A percentile compares a stretch with the other conserved stretches of the same genome.
Conservation (phyloP, 163 green algal genomes). For the Trebouxiophyceae sp. region DNA sequence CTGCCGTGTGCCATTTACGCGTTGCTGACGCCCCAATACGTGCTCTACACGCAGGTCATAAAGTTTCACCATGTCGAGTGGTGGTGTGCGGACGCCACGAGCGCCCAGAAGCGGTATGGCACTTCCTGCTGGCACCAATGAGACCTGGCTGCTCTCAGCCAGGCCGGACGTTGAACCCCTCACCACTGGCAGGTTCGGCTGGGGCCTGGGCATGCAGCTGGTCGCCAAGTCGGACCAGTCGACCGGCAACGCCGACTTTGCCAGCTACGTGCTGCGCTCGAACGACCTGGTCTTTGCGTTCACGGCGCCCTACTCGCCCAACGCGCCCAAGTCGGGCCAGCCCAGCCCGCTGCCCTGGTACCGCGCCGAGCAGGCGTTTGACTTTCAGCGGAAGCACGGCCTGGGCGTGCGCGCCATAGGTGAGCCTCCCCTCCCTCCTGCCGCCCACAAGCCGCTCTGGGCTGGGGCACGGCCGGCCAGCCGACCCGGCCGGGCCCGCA, state of each 20-base stretch:
- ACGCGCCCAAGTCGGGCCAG: conserved; percentile 16
- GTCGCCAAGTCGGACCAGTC: conserved; percentile 83
- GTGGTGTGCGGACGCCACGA: conserved; percentile 85
- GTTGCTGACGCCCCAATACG: not conserved
- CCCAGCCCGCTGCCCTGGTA: conserved; percentile 50
- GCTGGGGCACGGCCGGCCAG: too few relatives aligned
- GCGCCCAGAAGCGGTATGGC: conserved; percentile 67
- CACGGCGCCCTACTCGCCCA: conserved; percentile 82
- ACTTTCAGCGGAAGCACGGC: conserved; percentile 58
- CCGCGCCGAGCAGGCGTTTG: conserved; percentile 14
- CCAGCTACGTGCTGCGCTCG: conserved; percentile 74
- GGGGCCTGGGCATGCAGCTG: conserved; percentile 84
- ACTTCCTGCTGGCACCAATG: too few relatives aligned
- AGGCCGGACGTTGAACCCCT: too few relatives aligned
- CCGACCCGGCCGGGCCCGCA: too few relatives aligned
- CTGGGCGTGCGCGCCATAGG: conserved; percentile 80
- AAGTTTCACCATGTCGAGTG: conserved; percentile 96
- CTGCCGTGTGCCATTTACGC: not conserved
- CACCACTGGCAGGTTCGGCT: conserved; percentile 84
- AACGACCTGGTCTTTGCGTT: conserved; percentile 90
- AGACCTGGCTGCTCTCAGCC: too few relatives aligned
- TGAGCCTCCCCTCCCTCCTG: too few relatives aligned
- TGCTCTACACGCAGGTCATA: conserved; percentile 30
- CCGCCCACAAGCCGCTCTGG: too few relatives aligned
- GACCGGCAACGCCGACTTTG: conserved; percentile 82